These are phyloP conservation scores for Inonotus hispidus DNA, from an alignment of 1,284 basidiomycete species.

Conservation along the genomic window DNA sequence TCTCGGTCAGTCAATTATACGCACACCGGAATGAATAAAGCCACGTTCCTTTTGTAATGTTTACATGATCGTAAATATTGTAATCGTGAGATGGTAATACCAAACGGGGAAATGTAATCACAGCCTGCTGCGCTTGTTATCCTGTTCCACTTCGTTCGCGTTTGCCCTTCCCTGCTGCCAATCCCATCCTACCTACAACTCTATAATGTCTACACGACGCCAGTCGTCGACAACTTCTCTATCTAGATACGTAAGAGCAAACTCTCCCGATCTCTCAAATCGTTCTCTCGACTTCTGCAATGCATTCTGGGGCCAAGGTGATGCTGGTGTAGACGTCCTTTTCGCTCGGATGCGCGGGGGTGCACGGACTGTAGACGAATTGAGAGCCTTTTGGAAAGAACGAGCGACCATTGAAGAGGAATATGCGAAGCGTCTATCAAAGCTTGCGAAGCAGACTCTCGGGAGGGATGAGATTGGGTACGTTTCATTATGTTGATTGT, in stretches of 20 bases:
- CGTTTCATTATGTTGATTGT: slow-evolving; percentile 28
- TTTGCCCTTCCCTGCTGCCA: neutral
- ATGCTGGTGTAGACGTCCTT: slow-evolving; percentile 87
- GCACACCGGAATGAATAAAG: too few species aligned
- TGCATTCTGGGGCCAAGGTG: slow-evolving; percentile 87
- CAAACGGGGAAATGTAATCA: neutral
- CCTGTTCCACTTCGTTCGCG: too few species aligned
- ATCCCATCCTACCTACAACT: neutral
- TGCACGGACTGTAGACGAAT: slow-evolving; percentile 83
- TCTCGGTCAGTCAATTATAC: too few species aligned
- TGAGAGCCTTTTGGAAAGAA: slow-evolving; percentile 86
- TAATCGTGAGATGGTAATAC: neutral
- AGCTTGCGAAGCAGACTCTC: slow-evolving; percentile 72
- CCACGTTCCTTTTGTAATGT: neutral
- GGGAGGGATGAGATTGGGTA: slow-evolving; percentile 92
- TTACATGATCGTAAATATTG: too few species aligned
- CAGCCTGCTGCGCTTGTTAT: neutral
- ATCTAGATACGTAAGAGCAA: slow-evolving; percentile 54
- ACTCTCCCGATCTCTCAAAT: slow-evolving; percentile 43
- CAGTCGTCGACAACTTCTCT: slow-evolving; percentile 72
- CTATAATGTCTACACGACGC: slow-evolving; percentile 52
- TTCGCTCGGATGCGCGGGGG: slow-evolving; percentile 85
- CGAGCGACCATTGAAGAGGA: slow-evolving; percentile 91
- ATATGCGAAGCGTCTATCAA: slow-evolving; percentile 83
- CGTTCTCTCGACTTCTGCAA: slow-evolving; percentile 88